Evolutionary conservation across 768 basidiomycete species (phyloP), one percentile per base, ranked within the genome.

Genomic region (Termitomyces sp.): DNA sequence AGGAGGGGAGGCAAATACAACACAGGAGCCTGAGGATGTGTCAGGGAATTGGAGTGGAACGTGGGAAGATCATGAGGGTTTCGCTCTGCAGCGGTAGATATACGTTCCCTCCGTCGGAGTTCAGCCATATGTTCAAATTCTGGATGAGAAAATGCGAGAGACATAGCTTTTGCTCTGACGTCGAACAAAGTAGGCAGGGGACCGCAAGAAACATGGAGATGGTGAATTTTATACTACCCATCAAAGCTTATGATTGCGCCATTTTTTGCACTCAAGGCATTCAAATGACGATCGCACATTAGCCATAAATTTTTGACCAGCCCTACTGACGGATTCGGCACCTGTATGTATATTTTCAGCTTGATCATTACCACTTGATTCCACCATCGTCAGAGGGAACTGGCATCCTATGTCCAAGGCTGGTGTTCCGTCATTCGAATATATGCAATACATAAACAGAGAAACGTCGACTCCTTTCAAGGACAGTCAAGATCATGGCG

Each of bases 1-100:
- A 95, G 77, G 15, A 94, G 77, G 2, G 91, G 94, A 3, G 91
- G 94, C 19, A 94, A 82, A 68, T 93, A 95, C 26, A 95, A 74
- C 43, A 93, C 75, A 5, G 84, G 81, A 3, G 68, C 63, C 26
- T 68, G 60, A 26, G 70, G 78, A n/a, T 66, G 68, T 43, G 67
- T 66, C 31, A 73, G 60, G 51, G 68, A 71, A 35, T 65, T 62
- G 6, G 68, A 62, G 57, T 74, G 71, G 63, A 87, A 87, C 3
- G 67, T 68, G 6, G 87, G 87, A 4, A 82, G 58, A 19, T 70
- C 63, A 63, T 87, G 87, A 17, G 84, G 86, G 60, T 86, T 75
- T 21, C 72, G 70, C 30, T 67, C 53, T n/a, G 52, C 31, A 17
- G 63, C 42, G 33, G 46, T 38, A 23, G 59, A 58, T 2, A 23